These are phyloP conservation scores for Populus trichocarpa DNA, from an alignment of 441 rosid genomes.

Conservation along the genomic window DNA sequence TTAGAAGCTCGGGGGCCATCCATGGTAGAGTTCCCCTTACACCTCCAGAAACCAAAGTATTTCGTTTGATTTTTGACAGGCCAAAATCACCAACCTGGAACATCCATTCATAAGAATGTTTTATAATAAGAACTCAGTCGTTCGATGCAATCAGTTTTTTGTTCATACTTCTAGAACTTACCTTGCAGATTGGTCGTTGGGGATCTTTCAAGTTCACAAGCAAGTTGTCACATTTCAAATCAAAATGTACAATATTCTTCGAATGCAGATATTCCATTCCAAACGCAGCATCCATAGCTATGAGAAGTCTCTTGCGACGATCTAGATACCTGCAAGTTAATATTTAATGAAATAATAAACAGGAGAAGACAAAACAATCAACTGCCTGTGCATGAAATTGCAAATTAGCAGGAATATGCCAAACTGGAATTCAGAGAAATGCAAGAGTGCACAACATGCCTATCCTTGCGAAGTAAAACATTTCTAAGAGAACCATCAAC, in stretches of 20 bases:
- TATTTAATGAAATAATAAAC: slow-evolving; percentile 14
- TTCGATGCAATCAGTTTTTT: background rate
- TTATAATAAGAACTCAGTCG: background rate
- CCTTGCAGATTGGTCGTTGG: slow-evolving; percentile 95
- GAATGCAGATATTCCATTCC: slow-evolving; percentile 99
- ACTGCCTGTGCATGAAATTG: slow-evolving; percentile 2
- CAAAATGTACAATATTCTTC: slow-evolving; percentile 93
- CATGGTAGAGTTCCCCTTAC: slow-evolving; percentile 96
- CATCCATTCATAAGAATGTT: slow-evolving; percentile 1
- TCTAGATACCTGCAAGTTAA: slow-evolving; percentile 70
- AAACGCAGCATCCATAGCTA: slow-evolving; percentile 99
- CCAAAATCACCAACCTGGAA: slow-evolving; percentile 98
- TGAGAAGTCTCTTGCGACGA: slow-evolving; percentile 80
- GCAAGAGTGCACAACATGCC: slow-evolving; percentile 39
- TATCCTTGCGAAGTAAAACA: slow-evolving; percentile 88
- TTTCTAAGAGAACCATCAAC: slow-evolving; percentile 98
- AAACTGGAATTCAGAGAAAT: slow-evolving; percentile 17
- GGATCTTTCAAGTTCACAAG: slow-evolving; percentile 97
- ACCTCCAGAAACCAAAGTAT: slow-evolving; percentile 98
- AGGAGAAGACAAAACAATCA: background rate
- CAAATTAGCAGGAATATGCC: background rate
- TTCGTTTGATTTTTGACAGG: slow-evolving; percentile 91
- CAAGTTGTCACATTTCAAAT: slow-evolving; percentile 94
- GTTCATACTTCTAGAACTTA: slow-evolving; percentile 17
- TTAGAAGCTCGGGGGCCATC: slow-evolving; percentile 48